These are phyloP conservation scores for Globisporangium abappressorium DNA, from an alignment of 352 stramenopile species.

Conservation along the genomic window DNA sequence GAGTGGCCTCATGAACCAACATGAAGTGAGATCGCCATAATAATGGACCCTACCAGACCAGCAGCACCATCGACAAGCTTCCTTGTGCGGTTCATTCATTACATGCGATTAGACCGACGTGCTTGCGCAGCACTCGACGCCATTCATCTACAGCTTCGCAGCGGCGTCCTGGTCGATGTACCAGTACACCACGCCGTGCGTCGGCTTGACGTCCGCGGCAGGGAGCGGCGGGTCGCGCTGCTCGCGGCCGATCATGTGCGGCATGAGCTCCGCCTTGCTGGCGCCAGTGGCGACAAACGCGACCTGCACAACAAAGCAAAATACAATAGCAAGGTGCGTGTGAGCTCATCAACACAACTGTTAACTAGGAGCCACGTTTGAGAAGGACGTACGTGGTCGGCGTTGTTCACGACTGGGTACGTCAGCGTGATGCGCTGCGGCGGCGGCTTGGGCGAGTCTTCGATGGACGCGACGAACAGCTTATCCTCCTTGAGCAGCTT, in stretches of 20 bases:
- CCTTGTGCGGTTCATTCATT: not conserved
- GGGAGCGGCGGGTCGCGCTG: conserved; percentile 59
- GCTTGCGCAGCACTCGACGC: conserved; percentile 14
- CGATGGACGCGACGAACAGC: conserved; percentile 91
- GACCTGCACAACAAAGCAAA: conserved; percentile 39
- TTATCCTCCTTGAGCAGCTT: conserved; percentile 84
- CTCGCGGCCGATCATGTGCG: conserved; percentile 72
- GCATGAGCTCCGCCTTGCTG: conserved; percentile 87
- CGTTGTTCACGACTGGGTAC: conserved; percentile 93
- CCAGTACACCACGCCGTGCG: conserved; percentile 74
- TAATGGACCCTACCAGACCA: conserved; percentile 12
- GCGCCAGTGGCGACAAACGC: conserved; percentile 90
- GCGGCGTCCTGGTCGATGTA: conserved; percentile 83
- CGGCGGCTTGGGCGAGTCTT: conserved; percentile 97
- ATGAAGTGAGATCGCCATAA: not conserved
- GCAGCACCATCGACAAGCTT: not conserved
- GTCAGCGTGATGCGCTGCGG: conserved; percentile 96
- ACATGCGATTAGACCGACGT: not conserved
- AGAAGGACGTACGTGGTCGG: conserved; percentile 51
- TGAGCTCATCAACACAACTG: not conserved
- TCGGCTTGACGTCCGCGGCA: conserved; percentile 68
- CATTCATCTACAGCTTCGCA: conserved; percentile 42
- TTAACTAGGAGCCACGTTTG: not conserved
- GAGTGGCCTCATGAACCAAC: conserved; percentile 1
- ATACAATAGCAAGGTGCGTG: not conserved